Evolutionary conservation across 495 filamentous ascomycete species (phyloP).

Genomic region (Talaromyces proteolyticus): DNA sequence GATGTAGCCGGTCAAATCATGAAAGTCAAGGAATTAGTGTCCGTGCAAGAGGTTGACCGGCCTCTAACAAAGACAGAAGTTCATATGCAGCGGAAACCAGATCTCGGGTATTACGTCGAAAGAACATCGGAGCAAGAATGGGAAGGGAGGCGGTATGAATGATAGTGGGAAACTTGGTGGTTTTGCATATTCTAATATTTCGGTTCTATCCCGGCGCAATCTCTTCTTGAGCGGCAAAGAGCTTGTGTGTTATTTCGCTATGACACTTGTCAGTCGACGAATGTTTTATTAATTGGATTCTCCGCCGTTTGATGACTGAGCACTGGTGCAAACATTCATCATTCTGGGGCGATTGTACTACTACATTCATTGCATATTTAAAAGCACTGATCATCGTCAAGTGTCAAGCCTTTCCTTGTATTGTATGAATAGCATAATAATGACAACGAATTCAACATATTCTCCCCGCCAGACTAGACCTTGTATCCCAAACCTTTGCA

Average conservation of each 20-base stretch:
- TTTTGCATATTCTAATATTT: too few relatives aligned
- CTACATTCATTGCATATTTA: background rate
- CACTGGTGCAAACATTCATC: background rate
- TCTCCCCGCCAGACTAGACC: background rate
- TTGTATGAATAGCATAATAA: background rate
- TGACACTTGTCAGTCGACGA: too few relatives aligned
- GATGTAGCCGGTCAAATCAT: conserved; percentile 93
- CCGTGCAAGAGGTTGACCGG: conserved; percentile 74
- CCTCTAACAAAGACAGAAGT: conserved; percentile 69
- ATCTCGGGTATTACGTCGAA: conserved; percentile 83
- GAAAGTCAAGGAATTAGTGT: conserved; percentile 93
- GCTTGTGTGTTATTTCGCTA: too few relatives aligned
- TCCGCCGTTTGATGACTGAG: background rate
- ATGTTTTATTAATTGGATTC: too few relatives aligned
- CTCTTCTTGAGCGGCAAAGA: too few relatives aligned
- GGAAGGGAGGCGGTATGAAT: conserved; percentile 10
- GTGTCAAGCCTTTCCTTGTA: background rate
- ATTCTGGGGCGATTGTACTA: background rate
- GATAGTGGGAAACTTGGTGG: too few relatives aligned
- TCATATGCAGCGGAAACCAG: conserved; percentile 65
- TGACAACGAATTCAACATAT: background rate
- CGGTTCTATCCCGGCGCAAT: too few relatives aligned
- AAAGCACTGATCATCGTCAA: background rate
- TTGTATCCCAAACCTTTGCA: background rate
- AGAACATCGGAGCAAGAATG: conserved; percentile 16